Evolutionary conservation across 2,329 filamentous ascomycete species (phyloP), one percentile per base, ranked within the genome.

Genomic region (Talaromyces sp.): DNA sequence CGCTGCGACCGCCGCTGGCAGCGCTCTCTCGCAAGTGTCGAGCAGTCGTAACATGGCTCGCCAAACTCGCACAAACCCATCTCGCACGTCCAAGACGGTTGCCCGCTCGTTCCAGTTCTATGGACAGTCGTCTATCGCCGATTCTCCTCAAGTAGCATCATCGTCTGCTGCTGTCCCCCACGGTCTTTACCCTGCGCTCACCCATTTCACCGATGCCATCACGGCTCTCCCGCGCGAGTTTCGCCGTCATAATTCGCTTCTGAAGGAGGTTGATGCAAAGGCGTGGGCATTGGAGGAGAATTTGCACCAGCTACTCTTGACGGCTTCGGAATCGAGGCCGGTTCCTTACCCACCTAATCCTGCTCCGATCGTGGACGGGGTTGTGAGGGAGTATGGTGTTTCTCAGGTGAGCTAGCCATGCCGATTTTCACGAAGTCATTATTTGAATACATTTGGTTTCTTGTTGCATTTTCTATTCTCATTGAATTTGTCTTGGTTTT

Each of bases 251-350:
- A 96, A 96, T 69, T 97, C 94, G 36, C 85, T 98, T 61, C 83
- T 99, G 68, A 97, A 97, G 76, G 95, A 99, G 79, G 95, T 98
- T 55, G 95, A 99, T 79, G 94, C 94, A 65, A 99, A 99, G 79
- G 90, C 96, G 66, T 95, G 93, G 77, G 88, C 87, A 30, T 90
- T 95, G 6, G 92, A 96, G 74, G 89, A 95, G 69, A 85, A 89
- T 70, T 83, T 99, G 62, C 88, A 89, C 71, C 85, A 89, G 71
- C 83, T 96, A 64, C 85, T 96, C 68, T 83, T 75, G 63, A 63
- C 63, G 28, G 71, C 75, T 5, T 72, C 68, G 9, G 70, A 76
- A 59, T 72, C 71, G 34, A 69, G 71, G 65, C 67, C 70, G n/a
- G 68, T 73, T 59, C 68, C 72, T 53, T 70, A 67, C 60, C 73